These are phyloP conservation scores for Oryza meyeriana DNA, from an alignment of 176 grass and related monocot species.

Conservation along the genomic window DNA sequence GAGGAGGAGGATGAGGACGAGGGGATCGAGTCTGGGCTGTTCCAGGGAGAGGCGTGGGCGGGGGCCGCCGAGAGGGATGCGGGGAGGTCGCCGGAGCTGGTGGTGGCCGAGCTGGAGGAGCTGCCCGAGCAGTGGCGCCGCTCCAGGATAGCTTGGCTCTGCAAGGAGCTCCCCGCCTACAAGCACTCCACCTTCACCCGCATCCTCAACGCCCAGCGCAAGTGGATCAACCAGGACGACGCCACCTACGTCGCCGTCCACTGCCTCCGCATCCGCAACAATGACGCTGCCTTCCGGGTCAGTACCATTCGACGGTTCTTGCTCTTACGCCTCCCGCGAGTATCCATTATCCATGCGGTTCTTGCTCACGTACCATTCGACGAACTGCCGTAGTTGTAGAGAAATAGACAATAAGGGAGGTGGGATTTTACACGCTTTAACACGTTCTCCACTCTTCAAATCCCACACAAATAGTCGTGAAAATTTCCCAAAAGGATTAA, in stretches of 20 bases:
- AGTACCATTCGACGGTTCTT: too few relatives aligned
- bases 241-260: slow-evolving; percentile 82
- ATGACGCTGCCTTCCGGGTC: slow-evolving; percentile 85
- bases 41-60: slow-evolving; percentile 42
- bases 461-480: not conserved
- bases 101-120: slow-evolving; percentile 78
- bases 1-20: slow-evolving; percentile 36
- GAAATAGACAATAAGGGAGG: not conserved
- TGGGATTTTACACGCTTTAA: not conserved
- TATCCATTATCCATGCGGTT: not conserved
- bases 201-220: slow-evolving; percentile 95
- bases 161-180: slow-evolving; percentile 97
- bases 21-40: slow-evolving; percentile 15
- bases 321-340: not conserved
- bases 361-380: slow-evolving; percentile 20
- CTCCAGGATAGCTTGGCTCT: slow-evolving; percentile 93
- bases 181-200: slow-evolving; percentile 86
- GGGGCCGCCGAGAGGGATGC: slow-evolving; percentile 51
- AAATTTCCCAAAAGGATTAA: not conserved
- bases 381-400: slow-evolving; percentile 11
- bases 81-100: slow-evolving; percentile 58
- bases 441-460: not conserved
- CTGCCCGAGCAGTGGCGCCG: slow-evolving; percentile 94
- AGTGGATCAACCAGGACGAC: slow-evolving; percentile 92
- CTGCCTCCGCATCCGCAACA: slow-evolving; percentile 85